phyloP scores from a whole-genome alignment of 75 land plant species.

The Sequoia sempervirens region DNA sequence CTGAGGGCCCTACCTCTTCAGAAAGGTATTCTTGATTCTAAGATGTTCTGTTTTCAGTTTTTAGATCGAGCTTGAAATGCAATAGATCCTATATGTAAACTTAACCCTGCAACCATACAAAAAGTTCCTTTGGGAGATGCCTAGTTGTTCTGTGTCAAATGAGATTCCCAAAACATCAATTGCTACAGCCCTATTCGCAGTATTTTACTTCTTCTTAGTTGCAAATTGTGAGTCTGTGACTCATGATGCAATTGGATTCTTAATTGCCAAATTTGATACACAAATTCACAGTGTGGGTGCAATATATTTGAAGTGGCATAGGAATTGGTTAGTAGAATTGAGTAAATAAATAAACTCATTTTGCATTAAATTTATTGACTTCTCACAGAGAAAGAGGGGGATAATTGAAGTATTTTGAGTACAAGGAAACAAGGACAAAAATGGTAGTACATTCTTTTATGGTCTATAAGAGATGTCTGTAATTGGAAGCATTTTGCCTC shows the following conservation, averaged over 20 bases:
- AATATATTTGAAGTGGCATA: neutral
- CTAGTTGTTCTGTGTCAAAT: neutral
- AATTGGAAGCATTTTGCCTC: neutral
- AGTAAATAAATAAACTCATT: neutral
- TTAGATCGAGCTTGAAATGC: neutral
- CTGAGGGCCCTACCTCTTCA: conserved; percentile 15
- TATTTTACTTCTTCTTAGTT: neutral
- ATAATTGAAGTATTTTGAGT: neutral
- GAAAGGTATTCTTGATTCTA: conserved; percentile 15
- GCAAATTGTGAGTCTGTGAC: neutral
- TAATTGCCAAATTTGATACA: neutral
- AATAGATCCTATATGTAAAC: neutral
- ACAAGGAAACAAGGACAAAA: neutral
- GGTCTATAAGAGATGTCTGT: neutral
- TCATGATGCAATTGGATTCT: neutral
- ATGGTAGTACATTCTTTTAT: neutral
- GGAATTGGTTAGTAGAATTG: neutral
- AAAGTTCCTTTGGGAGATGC: neutral
- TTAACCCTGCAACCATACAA: neutral
- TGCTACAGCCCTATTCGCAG: neutral
- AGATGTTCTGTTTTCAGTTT: neutral
- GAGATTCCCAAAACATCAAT: neutral
- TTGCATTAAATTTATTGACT: neutral
- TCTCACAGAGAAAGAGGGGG: neutral
- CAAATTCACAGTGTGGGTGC: neutral